These are phyloP conservation scores for Fusarium circinatum DNA, from an alignment of 2,329 filamentous ascomycete genomes.

Conservation along the genomic window DNA sequence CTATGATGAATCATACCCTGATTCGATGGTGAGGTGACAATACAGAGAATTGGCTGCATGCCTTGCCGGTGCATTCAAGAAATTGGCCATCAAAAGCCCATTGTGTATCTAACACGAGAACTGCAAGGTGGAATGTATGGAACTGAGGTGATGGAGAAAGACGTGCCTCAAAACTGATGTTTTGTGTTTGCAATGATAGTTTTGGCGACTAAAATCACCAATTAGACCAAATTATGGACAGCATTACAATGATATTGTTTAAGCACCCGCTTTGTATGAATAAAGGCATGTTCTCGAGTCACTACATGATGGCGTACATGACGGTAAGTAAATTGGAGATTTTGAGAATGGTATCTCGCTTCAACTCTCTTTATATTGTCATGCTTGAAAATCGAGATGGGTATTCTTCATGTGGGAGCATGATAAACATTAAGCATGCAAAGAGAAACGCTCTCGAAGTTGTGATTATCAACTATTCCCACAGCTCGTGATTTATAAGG, in stretches of 20 bases:
- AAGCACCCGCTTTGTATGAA: no score
- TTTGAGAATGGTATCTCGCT: not conserved
- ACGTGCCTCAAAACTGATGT: no score
- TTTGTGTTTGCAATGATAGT: not conserved
- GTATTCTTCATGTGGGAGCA: not conserved
- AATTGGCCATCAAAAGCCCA: not conserved
- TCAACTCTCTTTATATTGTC: not conserved
- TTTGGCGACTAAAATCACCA: not conserved
- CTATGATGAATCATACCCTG: not conserved
- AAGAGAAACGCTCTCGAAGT: not conserved
- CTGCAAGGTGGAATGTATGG: no score
- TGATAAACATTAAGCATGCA: not conserved
- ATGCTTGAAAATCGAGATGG: not conserved
- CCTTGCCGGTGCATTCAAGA: not conserved
- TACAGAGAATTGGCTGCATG: no score
- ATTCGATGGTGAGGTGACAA: not conserved
- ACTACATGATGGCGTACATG: not conserved
- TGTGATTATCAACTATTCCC: not conserved
- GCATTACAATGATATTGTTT: not conserved
- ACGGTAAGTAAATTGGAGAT: no score
- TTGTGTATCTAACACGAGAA: not conserved
- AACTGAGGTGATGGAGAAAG: not conserved
- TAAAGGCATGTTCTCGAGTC: not conserved
- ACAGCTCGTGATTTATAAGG: not conserved
- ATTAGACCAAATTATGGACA: not conserved